A percentile compares a stretch with the other conserved stretches of the same genome.
Conservation (phyloP, 805 yeast species). For the Blastobotrys mokoenaii region DNA sequence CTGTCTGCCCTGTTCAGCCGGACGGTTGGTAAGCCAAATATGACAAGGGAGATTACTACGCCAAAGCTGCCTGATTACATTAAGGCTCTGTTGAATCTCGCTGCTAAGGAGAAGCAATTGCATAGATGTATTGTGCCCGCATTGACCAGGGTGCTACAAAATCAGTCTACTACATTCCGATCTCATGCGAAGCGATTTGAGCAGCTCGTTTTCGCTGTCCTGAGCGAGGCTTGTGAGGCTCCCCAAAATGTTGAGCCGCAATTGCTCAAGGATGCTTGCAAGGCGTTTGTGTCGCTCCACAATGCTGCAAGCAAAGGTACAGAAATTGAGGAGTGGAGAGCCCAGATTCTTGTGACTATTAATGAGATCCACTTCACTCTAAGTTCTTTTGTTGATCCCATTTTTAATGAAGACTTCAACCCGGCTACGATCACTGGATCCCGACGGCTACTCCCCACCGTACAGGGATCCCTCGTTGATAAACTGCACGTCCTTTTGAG, state of each 20-base stretch:
- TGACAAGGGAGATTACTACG: constrained; percentile 75
- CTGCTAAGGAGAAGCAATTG: constrained; percentile 33
- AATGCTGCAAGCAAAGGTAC: constrained; percentile 47
- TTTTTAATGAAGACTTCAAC: background rate
- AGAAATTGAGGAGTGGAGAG: constrained; percentile 40
- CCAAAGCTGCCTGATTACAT: constrained; percentile 66
- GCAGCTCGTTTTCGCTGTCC: constrained; percentile 32
- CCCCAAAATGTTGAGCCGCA: constrained; percentile 29
- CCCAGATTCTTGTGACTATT: constrained; percentile 37
- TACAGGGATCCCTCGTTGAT: background rate
- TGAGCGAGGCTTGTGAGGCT: constrained; percentile 27
- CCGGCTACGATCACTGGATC: background rate
- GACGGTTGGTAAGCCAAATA: constrained; percentile 66
- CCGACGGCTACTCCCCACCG: background rate
- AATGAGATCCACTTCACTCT: constrained; percentile 11
- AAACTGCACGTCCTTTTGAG: constrained; percentile 8
- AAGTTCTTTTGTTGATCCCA: constrained; percentile 6
- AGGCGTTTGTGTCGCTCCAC: constrained; percentile 48
- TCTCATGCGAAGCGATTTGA: constrained; percentile 65
- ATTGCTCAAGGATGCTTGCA: constrained; percentile 37
- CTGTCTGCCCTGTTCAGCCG: constrained; percentile 19
- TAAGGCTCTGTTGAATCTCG: constrained; percentile 39
- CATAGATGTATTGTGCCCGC: constrained; percentile 31
- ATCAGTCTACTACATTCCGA: constrained; percentile 72
- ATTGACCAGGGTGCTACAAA: constrained; percentile 37